These are phyloP conservation scores for Cryptosporidium ryanae DNA, from an alignment of 169 alveolate genomes.

Conservation along the genomic window DNA sequence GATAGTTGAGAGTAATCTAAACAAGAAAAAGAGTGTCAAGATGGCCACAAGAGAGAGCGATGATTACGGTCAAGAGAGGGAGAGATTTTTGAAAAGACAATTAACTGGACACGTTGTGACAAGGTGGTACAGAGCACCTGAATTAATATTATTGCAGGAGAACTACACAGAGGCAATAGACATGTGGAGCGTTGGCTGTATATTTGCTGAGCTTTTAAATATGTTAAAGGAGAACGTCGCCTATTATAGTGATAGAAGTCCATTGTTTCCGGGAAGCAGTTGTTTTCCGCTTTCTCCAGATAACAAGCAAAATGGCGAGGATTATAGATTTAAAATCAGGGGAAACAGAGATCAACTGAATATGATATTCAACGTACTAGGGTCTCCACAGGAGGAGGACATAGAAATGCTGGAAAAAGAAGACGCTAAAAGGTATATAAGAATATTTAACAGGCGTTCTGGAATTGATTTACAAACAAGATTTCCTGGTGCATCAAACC, in stretches of 20 bases:
- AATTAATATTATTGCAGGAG: slow-evolving; percentile 94
- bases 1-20: background rate
- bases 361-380: slow-evolving; percentile 94
- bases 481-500: slow-evolving; percentile 88
- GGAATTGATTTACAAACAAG: slow-evolving; percentile 83
- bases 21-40: background rate
- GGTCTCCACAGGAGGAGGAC: slow-evolving; percentile 97
- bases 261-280: slow-evolving; percentile 96
- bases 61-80: slow-evolving; percentile 11
- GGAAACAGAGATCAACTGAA: slow-evolving; percentile 94
- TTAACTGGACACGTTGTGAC: slow-evolving; percentile 98
- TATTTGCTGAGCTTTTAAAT: slow-evolving; percentile 94
- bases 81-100: slow-evolving; percentile 87
- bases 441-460: slow-evolving; percentile 83
- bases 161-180: slow-evolving; percentile 98
- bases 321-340: slow-evolving; percentile 80
- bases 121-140: slow-evolving; percentile 99
- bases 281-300: slow-evolving; percentile 97
- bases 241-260: slow-evolving; percentile 93
- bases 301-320: slow-evolving; percentile 84
- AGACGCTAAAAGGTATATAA: slow-evolving; percentile 87
- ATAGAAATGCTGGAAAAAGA: slow-evolving; percentile 86
- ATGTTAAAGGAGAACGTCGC: slow-evolving; percentile 94
- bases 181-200: slow-evolving; percentile 98
- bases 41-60: slow-evolving; percentile 3